Conservation (phyloP, 2,329 filamentous ascomycete species). For the Calonectria henricotiae region DNA sequence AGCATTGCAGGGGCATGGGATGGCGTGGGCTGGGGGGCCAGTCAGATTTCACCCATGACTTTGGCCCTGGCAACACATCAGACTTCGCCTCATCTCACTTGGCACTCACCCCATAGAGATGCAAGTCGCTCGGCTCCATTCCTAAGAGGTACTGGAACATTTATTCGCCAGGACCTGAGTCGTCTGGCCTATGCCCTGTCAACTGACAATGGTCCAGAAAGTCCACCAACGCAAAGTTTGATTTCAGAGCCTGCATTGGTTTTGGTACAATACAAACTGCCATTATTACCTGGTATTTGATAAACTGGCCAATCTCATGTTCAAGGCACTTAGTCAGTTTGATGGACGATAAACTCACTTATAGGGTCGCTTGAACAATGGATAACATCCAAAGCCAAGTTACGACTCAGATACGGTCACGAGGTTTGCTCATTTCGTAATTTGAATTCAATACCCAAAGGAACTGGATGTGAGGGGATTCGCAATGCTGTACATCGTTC, state of each 20-base stretch:
- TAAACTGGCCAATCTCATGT: background rate
- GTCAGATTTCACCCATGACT: conserved; percentile 39
- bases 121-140: conserved; percentile 34
- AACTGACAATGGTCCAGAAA: conserved; percentile 21
- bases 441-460: conserved; percentile 16
- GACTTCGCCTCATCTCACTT: conserved; percentile 42
- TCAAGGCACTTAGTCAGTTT: background rate
- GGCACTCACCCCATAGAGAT: conserved; percentile 35
- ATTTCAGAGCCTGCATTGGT: background rate
- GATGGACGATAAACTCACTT: background rate
- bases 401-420: background rate
- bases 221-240: background rate
- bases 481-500: background rate
- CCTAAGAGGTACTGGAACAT: conserved; percentile 28
- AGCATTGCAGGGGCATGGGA: conserved; percentile 35
- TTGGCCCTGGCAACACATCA: conserved; percentile 34
- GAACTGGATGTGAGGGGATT: conserved; percentile 29
- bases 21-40: conserved; percentile 32
- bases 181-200: conserved; percentile 24
- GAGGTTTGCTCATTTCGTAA: background rate
- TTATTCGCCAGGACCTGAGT: conserved; percentile 27
- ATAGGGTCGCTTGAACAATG: no score
- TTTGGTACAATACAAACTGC: background rate
- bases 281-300: background rate
- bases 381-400: background rate